Base-by-base conservation (phyloP, 176 grass and related monocot genomes). In the Ensete ventricosum region DNA sequence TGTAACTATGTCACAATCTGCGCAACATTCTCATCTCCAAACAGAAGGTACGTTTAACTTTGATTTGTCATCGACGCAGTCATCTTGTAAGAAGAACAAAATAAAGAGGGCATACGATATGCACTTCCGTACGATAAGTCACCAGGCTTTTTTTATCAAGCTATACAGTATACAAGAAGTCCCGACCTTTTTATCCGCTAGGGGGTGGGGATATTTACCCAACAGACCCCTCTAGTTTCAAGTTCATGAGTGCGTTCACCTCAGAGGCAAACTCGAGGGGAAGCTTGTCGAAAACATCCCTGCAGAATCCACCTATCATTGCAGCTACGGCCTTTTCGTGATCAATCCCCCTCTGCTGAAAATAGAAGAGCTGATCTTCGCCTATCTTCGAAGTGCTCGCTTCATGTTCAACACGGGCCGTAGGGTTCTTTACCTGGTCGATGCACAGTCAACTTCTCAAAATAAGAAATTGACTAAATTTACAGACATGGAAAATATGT, bases 331-430 rank as follows among this genome's bases (percentile, higher is more conserved):
- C 95, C 76, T 84, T 99, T 84, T 99, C 95, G 64, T 99, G 88
- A 72, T 94, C 88, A 62, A 99, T 91, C 59, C 95, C 95, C 75
- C 95, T 91, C 82, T 99, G 90, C 81, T 99, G 90, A 73, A 99
- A 99, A 82, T 99, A 99, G 54, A 99, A 99, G 21, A 99, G 84
- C 72, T 99, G 95, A 24, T 94, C 95, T 84, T 99, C 95, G 55
- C 95, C 95, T 11, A 99, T 99, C 82, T 99, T 99, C 10, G 95
- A 99, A 66, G 95, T 99, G 79, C 95, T 99, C 23, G 95, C 95
- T 79, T 99, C 95, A 17, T 99, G 95, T 80, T 99, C 95, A 23
- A 99, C 86, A 71, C 86, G 76, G 13, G 84, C 82, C 14, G 88
- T 86, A 66, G 86, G 83, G 49, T 89, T 84, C 48, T 84, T 88